Percentiles rank a stretch among this genome's conserved stretches.
Evolutionary conservation across 2,329 filamentous ascomycete genomes (phyloP).

Genomic region (Xylariaceae sp.): DNA sequence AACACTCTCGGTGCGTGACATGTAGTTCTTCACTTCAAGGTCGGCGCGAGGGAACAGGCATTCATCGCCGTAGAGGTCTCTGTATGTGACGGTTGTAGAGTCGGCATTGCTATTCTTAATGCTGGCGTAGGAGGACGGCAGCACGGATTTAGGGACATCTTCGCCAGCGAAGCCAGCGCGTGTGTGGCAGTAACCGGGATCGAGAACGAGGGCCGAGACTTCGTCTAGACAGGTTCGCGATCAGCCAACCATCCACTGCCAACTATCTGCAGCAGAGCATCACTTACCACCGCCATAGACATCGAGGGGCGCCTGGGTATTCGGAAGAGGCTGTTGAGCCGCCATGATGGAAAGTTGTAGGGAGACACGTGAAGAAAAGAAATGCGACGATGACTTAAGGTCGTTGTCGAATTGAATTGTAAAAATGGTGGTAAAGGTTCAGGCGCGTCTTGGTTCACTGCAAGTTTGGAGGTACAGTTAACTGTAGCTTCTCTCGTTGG

Average conservation of each 20-base stretch:
- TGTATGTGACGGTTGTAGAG: conserved; percentile 33
- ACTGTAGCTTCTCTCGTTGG: no score
- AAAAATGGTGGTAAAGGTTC: conserved; percentile 8
- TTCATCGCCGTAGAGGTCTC: conserved; percentile 82
- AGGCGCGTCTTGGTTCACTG: conserved; percentile 1
- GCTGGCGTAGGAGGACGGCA: conserved; percentile 83
- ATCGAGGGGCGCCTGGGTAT: conserved; percentile 29
- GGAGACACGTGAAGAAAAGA: background rate
- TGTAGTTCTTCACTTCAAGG: conserved; percentile 86
- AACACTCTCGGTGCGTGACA: conserved; percentile 71
- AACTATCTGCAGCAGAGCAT: conserved; percentile 12
- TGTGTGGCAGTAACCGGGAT: conserved; percentile 84
- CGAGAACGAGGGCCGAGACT: conserved; percentile 92
- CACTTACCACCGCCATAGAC: conserved; percentile 32
- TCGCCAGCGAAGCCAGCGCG: conserved; percentile 97
- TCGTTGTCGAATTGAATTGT: background rate
- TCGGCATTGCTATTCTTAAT: conserved; percentile 45
- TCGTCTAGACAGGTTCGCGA: conserved; percentile 59
- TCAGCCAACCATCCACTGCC: conserved; percentile 7
- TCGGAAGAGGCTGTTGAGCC: conserved; percentile 29
- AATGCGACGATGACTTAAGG: background rate
- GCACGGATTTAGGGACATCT: conserved; percentile 89
- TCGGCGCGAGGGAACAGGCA: conserved; percentile 70
- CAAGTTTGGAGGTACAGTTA: background rate
- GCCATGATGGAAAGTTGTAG: conserved; percentile 21